These are phyloP conservation scores for Zalerion maritima DNA, from an alignment of 495 filamentous ascomycete species.

Conservation along the genomic window DNA sequence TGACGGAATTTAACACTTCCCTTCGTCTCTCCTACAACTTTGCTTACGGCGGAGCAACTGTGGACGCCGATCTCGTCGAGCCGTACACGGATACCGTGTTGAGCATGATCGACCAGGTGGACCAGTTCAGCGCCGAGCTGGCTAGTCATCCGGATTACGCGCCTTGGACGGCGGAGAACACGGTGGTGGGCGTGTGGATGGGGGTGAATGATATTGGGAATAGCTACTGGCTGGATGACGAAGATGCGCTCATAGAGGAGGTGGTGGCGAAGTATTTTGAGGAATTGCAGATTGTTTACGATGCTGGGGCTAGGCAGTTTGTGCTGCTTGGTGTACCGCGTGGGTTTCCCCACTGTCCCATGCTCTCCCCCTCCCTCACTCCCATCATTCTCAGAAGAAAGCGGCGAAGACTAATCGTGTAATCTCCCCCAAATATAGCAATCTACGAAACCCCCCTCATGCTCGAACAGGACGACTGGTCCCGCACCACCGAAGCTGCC, in stretches of 20 bases:
- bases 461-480: too few species aligned
- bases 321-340: constrained; percentile 61
- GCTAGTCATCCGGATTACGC: constrained; percentile 22
- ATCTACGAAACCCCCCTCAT: too few species aligned
- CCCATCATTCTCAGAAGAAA: too few species aligned
- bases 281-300: constrained; percentile 43
- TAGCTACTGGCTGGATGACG: constrained; percentile 32
- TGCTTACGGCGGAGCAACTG: constrained; percentile 55
- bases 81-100: constrained; percentile 37
- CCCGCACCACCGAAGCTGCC: too few species aligned
- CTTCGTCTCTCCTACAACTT: constrained; percentile 50
- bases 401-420: too few species aligned
- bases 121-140: constrained; percentile 15
- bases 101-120: constrained; percentile 44
- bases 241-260: constrained; percentile 27
- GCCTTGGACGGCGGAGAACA: constrained; percentile 44
- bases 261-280: constrained; percentile 46
- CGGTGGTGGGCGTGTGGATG: constrained; percentile 58
- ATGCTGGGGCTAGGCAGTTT: constrained; percentile 56
- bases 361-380: constrained; percentile 48
- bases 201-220: constrained; percentile 72
- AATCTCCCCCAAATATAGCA: too few species aligned
- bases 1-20: constrained; percentile 45
- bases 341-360: too few species aligned
- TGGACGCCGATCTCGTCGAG: constrained; percentile 42